phyloP scores from a whole-genome alignment of 345 rosid species.

The Tarenaya hassleriana region DNA sequence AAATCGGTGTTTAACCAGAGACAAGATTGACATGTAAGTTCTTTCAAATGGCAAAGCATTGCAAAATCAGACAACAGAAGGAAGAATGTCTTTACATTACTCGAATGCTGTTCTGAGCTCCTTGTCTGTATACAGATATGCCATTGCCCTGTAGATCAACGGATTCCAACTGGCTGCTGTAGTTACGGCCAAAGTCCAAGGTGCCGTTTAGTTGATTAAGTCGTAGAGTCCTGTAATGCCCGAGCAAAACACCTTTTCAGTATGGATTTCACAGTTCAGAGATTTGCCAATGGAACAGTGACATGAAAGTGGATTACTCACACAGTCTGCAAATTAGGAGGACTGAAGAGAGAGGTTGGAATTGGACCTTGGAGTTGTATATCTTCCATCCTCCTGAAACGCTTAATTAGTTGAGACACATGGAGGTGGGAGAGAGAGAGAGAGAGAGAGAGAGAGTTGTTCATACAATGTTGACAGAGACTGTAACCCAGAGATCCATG shows the following conservation, averaged over 20 bases:
- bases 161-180: slow-evolving; percentile 37
- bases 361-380: slow-evolving; percentile 44
- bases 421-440: background rate
- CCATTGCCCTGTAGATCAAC: slow-evolving; percentile 52
- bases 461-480: slow-evolving; percentile 69
- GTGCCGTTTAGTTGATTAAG: slow-evolving; percentile 43
- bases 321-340: slow-evolving; percentile 57
- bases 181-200: slow-evolving; percentile 44
- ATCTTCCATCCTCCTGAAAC: slow-evolving; percentile 55
- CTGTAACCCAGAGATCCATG: slow-evolving; percentile 45
- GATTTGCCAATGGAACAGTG: background rate
- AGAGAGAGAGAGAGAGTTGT: slow-evolving; percentile 17
- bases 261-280: background rate
- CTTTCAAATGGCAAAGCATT: too few relatives aligned
- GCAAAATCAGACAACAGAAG: background rate
- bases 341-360: slow-evolving; percentile 52
- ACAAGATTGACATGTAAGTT: background rate
- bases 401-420: background rate
- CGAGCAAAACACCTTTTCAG: background rate
- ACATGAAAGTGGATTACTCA: slow-evolving; percentile 29
- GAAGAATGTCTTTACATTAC: slow-evolving; percentile 45
- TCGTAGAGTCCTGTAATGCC: slow-evolving; percentile 37
- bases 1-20: background rate
- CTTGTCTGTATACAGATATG: slow-evolving; percentile 27
- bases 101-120: slow-evolving; percentile 10